Evolutionary conservation across 1,284 basidiomycete genomes (phyloP), one percentile per base, ranked within the genome.

Genomic region (Cutaneotrichosporon cavernicola): DNA sequence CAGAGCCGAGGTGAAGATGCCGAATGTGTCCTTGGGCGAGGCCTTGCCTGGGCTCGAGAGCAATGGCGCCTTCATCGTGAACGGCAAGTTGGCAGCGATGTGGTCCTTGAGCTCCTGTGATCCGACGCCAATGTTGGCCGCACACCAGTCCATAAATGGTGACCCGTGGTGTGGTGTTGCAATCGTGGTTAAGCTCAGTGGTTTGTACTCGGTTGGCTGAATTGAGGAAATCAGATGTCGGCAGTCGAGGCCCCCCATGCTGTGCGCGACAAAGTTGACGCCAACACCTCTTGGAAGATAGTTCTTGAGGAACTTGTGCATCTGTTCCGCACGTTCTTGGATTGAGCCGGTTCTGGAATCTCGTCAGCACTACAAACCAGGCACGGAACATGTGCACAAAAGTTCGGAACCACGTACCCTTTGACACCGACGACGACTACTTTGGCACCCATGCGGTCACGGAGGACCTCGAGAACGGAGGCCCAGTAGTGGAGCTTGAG

Each of bases 131-230:
- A 96, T 89, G 72, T 93, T 90, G 60, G 90, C 89, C 85, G 86
- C 85, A 82, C 96, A 98, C 96, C 96, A 99, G 81, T 98, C 94
- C 97, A 99, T 99, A 79, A 99, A 98, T 0, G 96, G 94, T 71
- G 91, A 94, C 31, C 96, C 96, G 31, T 91, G 86, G 79, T 99
- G 97, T 18, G 97, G 97, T 0, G 97, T 98, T 53, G 89, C 89
- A 68, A 99, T 86, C 18, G 90, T 92, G 0, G 92, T 98, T 65
- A 99, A 82, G 8, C 91, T 94, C 47, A 93, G 81, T 0, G 97
- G 95, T 1, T 83, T 85, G 80, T 99, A 99, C 61, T 90, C 87
- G 18, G 82, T 84, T 0, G 96, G 94, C 67, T 86, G 86, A 72
- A 96, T 85, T 76, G 91, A 89, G 2, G 91, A 88, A 63, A 99